Conservation (phyloP, 768 basidiomycete genomes). For the Chalciporus chontae region DNA sequence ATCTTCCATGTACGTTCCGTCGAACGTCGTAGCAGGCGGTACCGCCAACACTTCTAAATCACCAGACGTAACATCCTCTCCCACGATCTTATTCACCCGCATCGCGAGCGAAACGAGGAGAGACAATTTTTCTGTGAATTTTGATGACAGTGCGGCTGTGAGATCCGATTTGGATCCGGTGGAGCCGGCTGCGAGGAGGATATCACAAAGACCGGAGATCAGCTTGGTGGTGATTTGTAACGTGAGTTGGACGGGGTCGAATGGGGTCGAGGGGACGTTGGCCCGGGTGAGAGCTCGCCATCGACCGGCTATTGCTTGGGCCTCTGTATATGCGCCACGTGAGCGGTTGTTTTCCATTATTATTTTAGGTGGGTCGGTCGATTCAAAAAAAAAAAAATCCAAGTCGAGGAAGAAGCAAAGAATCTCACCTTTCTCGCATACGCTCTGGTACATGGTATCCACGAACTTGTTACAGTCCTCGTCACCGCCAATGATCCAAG, state of each 20-base stretch:
- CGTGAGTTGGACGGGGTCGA: constrained; percentile 22
- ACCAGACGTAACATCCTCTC: constrained; percentile 30
- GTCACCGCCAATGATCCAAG: constrained; percentile 32
- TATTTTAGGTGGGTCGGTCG: no score
- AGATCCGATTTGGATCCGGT: constrained; percentile 23
- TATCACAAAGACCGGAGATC: constrained; percentile 25
- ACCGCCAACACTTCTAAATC: constrained; percentile 31
- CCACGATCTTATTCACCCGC: constrained; percentile 40
- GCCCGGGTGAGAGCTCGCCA: constrained; percentile 42
- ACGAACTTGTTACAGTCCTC: constrained; percentile 20
- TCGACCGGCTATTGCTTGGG: constrained; percentile 41
- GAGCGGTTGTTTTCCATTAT: no score
- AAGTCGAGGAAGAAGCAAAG: no score
- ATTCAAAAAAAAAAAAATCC: no score
- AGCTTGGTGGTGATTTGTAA: constrained; percentile 24
- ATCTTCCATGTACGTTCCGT: constrained; percentile 28
- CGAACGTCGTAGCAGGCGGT: constrained; percentile 23
- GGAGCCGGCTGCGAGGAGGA: constrained; percentile 29
- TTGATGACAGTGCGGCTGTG: constrained; percentile 36
- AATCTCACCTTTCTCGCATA: constrained; percentile 34
- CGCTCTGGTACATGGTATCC: constrained; percentile 31
- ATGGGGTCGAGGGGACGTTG: constrained; percentile 23
- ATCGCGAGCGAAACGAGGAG: constrained; percentile 44
- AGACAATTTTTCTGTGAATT: constrained; percentile 42
- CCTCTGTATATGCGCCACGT: no score